Percentiles rank a stretch among this genome's conserved stretches.
These are phyloP conservation scores for Eutrema yunnanense DNA, from an alignment of 345 rosid species.

Conservation along the genomic window DNA sequence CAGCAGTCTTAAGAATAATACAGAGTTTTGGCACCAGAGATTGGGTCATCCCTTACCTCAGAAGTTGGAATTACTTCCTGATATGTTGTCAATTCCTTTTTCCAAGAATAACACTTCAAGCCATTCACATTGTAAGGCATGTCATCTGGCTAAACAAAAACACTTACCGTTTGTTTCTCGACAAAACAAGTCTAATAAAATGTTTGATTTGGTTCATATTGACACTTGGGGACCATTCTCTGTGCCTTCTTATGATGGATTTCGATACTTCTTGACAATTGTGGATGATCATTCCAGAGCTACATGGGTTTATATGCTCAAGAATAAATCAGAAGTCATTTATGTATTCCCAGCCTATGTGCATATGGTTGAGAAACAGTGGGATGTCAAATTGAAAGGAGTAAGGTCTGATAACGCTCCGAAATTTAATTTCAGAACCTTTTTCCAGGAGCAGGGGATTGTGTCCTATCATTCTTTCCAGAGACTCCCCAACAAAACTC, in stretches of 20 bases:
- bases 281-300: background rate
- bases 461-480: too few species aligned
- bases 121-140: background rate
- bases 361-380: too few species aligned
- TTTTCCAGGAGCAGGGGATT: too few species aligned
- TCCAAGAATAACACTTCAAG: background rate
- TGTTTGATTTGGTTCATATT: background rate
- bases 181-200: background rate
- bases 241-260: too few species aligned
- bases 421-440: too few species aligned
- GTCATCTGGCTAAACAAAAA: background rate
- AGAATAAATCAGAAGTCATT: background rate
- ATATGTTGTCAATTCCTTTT: background rate
- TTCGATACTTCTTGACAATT: too few species aligned
- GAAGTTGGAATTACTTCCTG: background rate
- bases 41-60: background rate
- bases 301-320: background rate
- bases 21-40: background rate
- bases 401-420: too few species aligned
- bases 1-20: too few species aligned
- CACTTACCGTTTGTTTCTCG: background rate
- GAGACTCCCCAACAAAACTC: too few species aligned
- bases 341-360: too few species aligned
- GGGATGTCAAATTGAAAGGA: too few species aligned
- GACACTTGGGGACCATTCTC: background rate